Evolutionary conservation across 108 stramenopile genomes (phyloP).

Genomic region (Cyclotella choctawhatcheeana): DNA sequence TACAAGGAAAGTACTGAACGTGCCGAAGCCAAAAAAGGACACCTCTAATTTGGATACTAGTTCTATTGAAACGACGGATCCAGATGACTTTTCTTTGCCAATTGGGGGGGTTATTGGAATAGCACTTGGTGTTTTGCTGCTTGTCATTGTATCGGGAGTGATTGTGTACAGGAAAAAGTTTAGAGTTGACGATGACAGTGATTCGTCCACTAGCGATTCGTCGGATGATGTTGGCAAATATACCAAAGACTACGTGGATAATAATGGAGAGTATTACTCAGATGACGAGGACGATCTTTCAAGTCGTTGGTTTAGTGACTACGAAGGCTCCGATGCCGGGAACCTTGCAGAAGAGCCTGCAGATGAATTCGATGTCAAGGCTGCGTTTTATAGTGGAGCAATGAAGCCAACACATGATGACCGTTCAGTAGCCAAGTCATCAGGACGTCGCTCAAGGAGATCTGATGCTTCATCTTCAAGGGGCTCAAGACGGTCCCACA

Average conservation of each 20-base stretch:
- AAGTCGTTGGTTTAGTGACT: constrained; percentile 33
- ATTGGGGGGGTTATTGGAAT: not conserved
- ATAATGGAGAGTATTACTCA: not conserved
- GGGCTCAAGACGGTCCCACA: not conserved
- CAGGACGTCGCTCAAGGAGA: not conserved
- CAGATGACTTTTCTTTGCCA: not conserved
- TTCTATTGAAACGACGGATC: not conserved
- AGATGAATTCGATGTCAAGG: constrained; percentile 10
- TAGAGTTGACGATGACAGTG: not conserved
- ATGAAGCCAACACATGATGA: not conserved
- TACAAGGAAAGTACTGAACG: not conserved
- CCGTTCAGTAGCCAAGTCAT: constrained; percentile 1
- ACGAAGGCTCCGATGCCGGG: constrained; percentile 17
- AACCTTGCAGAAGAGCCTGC: constrained; percentile 1
- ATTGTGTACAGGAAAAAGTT: not conserved
- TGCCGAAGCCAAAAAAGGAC: not conserved
- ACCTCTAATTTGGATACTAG: not conserved
- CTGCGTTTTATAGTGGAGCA: not conserved
- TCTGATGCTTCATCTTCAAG: not conserved
- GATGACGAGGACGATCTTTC: constrained; percentile 20
- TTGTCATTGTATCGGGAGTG: not conserved
- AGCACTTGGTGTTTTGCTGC: not conserved
- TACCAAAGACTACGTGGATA: not conserved
- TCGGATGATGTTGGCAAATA: not conserved
- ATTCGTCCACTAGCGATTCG: constrained; percentile 3